Conservation (phyloP, 176 grass and related monocot species). For the Luzula sylvatica region DNA sequence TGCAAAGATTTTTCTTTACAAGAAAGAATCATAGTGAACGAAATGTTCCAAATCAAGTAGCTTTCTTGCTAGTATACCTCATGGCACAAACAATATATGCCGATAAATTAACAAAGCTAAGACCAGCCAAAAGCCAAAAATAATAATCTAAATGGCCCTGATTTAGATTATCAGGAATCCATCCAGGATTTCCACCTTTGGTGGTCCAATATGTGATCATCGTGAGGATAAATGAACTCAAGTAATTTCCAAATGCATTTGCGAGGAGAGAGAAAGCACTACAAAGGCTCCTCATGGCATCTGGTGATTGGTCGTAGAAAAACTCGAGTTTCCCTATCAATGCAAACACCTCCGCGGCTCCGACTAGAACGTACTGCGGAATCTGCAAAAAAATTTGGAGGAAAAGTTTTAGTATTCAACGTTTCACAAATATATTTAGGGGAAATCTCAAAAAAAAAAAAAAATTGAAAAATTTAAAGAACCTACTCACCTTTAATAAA, state of each 20-base stretch:
- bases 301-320: conserved; percentile 70
- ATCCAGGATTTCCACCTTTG: conserved; percentile 26
- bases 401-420: too few relatives aligned
- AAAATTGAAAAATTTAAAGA: too few relatives aligned
- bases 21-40: too few relatives aligned
- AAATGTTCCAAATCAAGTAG: too few relatives aligned
- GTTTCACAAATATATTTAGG: too few relatives aligned
- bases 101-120: conserved; percentile 55
- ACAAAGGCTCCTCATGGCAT: conserved; percentile 84
- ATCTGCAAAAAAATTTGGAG: too few relatives aligned
- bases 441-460: too few relatives aligned
- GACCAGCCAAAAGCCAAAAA: conserved; percentile 43
- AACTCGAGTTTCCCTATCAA: conserved; percentile 71
- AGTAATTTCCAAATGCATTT: conserved; percentile 58
- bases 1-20: too few relatives aligned
- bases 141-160: conserved; percentile 73
- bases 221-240: conserved; percentile 61
- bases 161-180: conserved; percentile 76
- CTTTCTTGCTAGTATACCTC: conserved; percentile 32
- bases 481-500: too few relatives aligned
- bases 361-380: conserved; percentile 54
- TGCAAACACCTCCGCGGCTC: conserved; percentile 48
- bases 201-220: conserved; percentile 36
- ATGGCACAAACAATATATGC: conserved; percentile 41
- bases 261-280: conserved; percentile 60